phyloP scores from a whole-genome alignment of 768 basidiomycete species.

The Rhodosporidiobolus odoratus region DNA sequence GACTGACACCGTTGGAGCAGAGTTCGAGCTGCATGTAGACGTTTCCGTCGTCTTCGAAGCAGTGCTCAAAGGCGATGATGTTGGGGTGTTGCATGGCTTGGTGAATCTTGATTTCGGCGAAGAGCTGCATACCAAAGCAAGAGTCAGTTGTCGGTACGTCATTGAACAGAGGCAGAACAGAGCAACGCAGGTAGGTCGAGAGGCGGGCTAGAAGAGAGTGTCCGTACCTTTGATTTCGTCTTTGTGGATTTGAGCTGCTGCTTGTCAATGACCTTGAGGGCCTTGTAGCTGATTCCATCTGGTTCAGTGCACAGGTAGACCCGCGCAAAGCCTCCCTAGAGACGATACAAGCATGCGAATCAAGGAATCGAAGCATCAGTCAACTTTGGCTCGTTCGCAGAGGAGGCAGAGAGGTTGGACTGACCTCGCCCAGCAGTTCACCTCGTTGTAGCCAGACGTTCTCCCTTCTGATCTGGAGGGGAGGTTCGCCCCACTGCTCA shows the following conservation, averaged over 20 bases:
- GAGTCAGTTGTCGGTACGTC: background rate
- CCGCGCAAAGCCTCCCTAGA: slow-evolving; percentile 83
- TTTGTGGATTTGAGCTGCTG: slow-evolving; percentile 87
- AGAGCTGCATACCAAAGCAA: slow-evolving; percentile 58
- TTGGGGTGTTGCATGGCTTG: slow-evolving; percentile 83
- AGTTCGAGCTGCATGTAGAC: slow-evolving; percentile 97
- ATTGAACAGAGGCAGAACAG: background rate
- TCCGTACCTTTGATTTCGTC: slow-evolving; percentile 96
- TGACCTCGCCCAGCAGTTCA: slow-evolving; percentile 39
- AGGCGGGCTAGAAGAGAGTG: no score
- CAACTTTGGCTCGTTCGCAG: background rate
- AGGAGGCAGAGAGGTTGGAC: background rate
- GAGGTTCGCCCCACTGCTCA: slow-evolving; percentile 40
- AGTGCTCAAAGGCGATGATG: slow-evolving; percentile 84
- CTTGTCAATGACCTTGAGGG: slow-evolving; percentile 95
- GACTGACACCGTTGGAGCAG: slow-evolving; percentile 67
- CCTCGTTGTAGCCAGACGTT: slow-evolving; percentile 36
- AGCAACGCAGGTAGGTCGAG: no score
- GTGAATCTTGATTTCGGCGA: slow-evolving; percentile 98
- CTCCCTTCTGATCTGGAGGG: slow-evolving; percentile 29
- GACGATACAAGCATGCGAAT: background rate
- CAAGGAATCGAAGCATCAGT: background rate
- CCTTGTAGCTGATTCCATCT: slow-evolving; percentile 57
- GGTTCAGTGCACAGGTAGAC: slow-evolving; percentile 87
- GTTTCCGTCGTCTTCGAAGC: slow-evolving; percentile 90